These are phyloP conservation scores for Calonectria fujianensis DNA, from an alignment of 2,329 filamentous ascomycete species.

Conservation along the genomic window DNA sequence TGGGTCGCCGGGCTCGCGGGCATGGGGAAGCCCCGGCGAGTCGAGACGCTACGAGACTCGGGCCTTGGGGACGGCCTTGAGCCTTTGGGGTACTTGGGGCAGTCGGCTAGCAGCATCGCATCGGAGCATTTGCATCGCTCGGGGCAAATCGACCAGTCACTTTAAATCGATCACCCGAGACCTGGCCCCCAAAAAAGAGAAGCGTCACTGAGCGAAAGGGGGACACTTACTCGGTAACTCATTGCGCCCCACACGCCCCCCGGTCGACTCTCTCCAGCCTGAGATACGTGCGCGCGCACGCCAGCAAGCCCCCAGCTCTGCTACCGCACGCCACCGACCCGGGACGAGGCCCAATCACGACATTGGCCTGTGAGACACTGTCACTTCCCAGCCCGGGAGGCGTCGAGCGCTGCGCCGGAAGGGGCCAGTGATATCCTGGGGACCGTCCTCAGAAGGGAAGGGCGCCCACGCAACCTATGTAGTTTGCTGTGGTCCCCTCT, in stretches of 20 bases:
- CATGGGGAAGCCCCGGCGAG: conserved; percentile 29
- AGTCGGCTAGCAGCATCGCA: conserved; percentile 29
- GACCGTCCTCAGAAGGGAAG: background rate
- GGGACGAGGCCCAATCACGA: conserved; percentile 19
- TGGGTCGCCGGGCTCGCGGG: conserved; percentile 8
- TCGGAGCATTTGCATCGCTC: conserved; percentile 36
- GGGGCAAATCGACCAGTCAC: conserved; percentile 35
- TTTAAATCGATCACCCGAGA: conserved; percentile 37
- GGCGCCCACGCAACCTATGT: background rate
- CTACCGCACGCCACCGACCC: conserved; percentile 8
- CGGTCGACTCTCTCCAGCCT: background rate
- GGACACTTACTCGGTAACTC: conserved; percentile 2
- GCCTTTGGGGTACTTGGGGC: background rate
- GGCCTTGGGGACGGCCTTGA: background rate
- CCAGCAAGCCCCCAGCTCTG: conserved; percentile 9
- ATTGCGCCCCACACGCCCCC: conserved; percentile 6
- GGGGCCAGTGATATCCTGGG: conserved; percentile 19
- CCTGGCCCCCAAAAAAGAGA: conserved; percentile 15
- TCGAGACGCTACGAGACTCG: conserved; percentile 33
- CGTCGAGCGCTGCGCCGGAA: background rate
- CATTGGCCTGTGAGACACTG: conserved; percentile 9
- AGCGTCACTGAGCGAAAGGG: conserved; percentile 13
- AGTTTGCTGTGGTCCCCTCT: background rate
- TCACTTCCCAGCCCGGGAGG: conserved; percentile 8
- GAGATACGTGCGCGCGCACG: background rate